Percentiles rank a stretch among this genome's conserved stretches.
phyloP scores from a whole-genome alignment of 805 yeast species.

The Tanozyma kutaoensis region DNA sequence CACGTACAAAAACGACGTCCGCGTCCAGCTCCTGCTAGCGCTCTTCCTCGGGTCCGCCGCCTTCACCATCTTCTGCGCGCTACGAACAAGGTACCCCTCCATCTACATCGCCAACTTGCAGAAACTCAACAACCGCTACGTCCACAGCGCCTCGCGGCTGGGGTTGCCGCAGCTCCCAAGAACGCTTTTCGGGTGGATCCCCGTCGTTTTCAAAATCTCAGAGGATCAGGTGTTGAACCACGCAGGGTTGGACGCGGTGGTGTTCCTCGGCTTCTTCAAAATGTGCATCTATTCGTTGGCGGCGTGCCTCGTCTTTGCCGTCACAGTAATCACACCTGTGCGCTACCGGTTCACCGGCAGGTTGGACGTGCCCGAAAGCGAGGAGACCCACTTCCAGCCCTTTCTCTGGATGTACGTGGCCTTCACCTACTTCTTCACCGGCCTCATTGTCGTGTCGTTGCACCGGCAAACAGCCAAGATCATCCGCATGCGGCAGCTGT shows the following conservation, averaged over 20 bases:
- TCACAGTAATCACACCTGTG: constrained; percentile 71
- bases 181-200: constrained; percentile 73
- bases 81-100: constrained; percentile 65
- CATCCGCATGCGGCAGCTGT: constrained; percentile 64
- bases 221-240: constrained; percentile 74
- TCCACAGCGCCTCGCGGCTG: constrained; percentile 29
- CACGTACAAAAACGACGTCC: constrained; percentile 11
- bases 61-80: constrained; percentile 51
- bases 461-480: constrained; percentile 61
- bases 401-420: constrained; percentile 79
- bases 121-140: constrained; percentile 27
- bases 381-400: constrained; percentile 21
- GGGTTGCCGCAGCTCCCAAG: constrained; percentile 48
- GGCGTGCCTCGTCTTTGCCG: constrained; percentile 55
- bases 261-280: constrained; percentile 79
- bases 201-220: constrained; percentile 44
- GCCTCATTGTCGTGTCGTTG: constrained; percentile 44
- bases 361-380: constrained; percentile 29
- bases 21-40: constrained; percentile 70
- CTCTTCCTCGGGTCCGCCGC: constrained; percentile 54
- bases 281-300: constrained; percentile 66
- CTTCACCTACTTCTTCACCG: constrained; percentile 79
- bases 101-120: constrained; percentile 71
- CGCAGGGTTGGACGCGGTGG: constrained; percentile 93
- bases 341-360: constrained; percentile 74